phyloP scores from a whole-genome alignment of 495 filamentous ascomycete species.

The Aspergillus avenaceus region DNA sequence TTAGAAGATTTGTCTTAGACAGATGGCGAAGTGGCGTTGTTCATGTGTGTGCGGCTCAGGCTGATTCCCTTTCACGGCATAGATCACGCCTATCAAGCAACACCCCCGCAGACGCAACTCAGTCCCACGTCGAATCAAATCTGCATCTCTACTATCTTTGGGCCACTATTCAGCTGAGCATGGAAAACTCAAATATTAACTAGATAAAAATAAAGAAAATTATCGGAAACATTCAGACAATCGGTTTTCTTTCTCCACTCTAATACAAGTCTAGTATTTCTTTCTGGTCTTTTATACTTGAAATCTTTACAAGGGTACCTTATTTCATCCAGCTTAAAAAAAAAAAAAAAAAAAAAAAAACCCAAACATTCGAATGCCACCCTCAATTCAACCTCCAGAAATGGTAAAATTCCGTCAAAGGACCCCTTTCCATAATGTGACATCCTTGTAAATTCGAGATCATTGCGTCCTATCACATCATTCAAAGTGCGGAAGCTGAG shows the following conservation, averaged over 20 bases:
- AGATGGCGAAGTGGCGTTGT: not conserved
- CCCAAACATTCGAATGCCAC: not conserved
- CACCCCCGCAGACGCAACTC: slow-evolving; percentile 2
- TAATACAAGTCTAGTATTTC: not conserved
- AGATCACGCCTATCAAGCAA: slow-evolving; percentile 8
- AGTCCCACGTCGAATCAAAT: slow-evolving; percentile 9
- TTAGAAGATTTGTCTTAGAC: not conserved
- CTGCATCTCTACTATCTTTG: not conserved
- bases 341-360: too few relatives aligned
- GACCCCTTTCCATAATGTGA: slow-evolving; percentile 3
- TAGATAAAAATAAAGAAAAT: too few relatives aligned
- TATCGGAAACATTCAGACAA: slow-evolving; percentile 1
- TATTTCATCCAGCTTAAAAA: too few relatives aligned
- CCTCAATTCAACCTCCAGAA: slow-evolving; percentile 9
- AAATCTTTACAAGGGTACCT: not conserved
- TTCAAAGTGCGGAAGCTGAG: slow-evolving; percentile 1
- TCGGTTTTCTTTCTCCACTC: not conserved
- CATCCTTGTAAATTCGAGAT: slow-evolving; percentile 7
- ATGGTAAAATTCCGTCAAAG: slow-evolving; percentile 2
- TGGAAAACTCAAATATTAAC: slow-evolving; percentile 5
- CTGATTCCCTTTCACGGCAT: not conserved
- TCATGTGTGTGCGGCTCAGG: slow-evolving; percentile 1
- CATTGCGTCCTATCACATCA: slow-evolving; percentile 12
- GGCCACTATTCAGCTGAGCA: slow-evolving; percentile 9
- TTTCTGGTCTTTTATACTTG: not conserved